Percentiles rank a stretch among this genome's conserved stretches.
Evolutionary conservation across 73 alveolate species (phyloP).

Genomic region (Effrenium voratum): DNA sequence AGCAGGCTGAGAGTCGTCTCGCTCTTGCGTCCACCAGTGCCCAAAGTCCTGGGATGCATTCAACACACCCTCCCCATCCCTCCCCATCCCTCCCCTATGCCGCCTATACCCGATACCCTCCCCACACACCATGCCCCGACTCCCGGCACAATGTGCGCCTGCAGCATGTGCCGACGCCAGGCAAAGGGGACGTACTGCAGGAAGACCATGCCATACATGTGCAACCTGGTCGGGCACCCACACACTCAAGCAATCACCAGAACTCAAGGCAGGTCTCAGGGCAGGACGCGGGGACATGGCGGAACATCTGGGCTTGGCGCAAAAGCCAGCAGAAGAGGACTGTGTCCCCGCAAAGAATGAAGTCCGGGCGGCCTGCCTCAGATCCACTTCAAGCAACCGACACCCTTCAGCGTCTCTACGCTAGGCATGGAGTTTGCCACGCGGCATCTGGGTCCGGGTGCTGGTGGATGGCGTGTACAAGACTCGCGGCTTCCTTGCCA

Average conservation of each 20-base stretch:
- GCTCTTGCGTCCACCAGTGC: background rate
- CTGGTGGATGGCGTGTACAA: constrained; percentile 22
- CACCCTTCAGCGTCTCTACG: background rate
- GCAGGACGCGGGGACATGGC: constrained; percentile 40
- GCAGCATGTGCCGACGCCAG: constrained; percentile 47
- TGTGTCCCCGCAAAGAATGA: constrained; percentile 64
- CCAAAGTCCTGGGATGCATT: constrained; percentile 32
- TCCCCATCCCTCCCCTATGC: background rate
- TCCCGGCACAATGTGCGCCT: too few species aligned
- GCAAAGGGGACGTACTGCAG: constrained; percentile 57
- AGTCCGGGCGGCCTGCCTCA: constrained; percentile 48
- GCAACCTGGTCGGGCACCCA: constrained; percentile 17
- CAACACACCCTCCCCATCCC: background rate
- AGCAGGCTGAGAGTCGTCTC: constrained; percentile 34
- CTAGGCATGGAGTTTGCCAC: background rate
- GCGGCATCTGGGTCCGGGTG: constrained; percentile 73
- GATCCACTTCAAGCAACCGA: background rate
- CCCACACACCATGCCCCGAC: too few species aligned
- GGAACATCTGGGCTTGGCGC: background rate
- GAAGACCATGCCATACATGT: constrained; percentile 85
- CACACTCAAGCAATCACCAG: background rate
- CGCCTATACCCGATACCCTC: background rate
- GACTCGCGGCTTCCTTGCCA: background rate
- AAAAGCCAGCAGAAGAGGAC: constrained; percentile 42
- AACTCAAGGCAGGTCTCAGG: background rate